A percentile compares a stretch with the other conserved stretches of the same genome.
These are phyloP conservation scores for Metschnikowia matae DNA, from an alignment of 805 yeast genomes.

Conservation along the genomic window DNA sequence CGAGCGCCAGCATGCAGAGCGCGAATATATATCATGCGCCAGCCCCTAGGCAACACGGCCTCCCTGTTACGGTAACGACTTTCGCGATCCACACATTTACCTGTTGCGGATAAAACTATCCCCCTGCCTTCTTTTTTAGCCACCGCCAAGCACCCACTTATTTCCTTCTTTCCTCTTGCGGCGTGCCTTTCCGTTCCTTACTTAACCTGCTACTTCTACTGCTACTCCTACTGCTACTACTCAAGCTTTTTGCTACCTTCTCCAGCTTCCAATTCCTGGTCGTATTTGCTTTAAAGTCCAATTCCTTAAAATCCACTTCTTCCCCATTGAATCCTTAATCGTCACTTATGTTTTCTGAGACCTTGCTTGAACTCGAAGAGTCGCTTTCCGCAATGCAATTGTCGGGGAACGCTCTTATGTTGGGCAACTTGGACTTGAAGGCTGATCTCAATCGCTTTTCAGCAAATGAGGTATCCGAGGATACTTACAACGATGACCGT, in stretches of 20 bases:
- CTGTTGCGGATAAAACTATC: neutral
- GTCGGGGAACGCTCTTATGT: slow-evolving; percentile 15
- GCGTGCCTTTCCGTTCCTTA: neutral
- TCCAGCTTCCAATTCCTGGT: neutral
- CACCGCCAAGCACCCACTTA: neutral
- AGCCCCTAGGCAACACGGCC: neutral
- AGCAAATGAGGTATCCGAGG: slow-evolving; percentile 3
- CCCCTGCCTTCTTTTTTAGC: slow-evolving; percentile 1
- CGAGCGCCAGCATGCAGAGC: slow-evolving; percentile 1
- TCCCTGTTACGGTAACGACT: neutral
- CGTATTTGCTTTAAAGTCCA: neutral
- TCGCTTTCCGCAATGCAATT: slow-evolving; percentile 13
- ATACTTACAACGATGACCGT: neutral
- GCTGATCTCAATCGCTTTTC: slow-evolving; percentile 18
- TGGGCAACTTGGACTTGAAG: slow-evolving; percentile 16
- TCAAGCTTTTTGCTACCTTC: neutral
- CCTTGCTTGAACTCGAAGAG: slow-evolving; percentile 19
- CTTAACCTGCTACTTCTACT: neutral
- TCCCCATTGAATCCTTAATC: neutral
- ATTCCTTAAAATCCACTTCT: neutral
- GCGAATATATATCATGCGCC: slow-evolving; percentile 1
- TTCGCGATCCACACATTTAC: neutral
- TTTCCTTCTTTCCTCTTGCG: neutral
- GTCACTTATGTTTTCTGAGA: slow-evolving; percentile 13
- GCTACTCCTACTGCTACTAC: neutral